phyloP scores from a whole-genome alignment of 1,284 basidiomycete species.

The Lignosus rhinocerotis region DNA sequence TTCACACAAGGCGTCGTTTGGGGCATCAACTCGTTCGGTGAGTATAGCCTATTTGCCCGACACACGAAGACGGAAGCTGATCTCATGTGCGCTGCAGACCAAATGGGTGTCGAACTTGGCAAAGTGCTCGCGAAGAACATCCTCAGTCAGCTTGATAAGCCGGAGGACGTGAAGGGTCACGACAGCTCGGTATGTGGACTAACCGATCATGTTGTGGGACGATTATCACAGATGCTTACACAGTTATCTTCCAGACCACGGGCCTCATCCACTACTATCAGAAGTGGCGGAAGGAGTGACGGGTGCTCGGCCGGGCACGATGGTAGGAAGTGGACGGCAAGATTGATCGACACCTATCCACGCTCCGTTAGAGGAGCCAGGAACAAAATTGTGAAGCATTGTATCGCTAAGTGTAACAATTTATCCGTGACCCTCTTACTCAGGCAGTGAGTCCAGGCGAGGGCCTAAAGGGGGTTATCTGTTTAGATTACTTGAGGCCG shows the following conservation, averaged over 20 bases:
- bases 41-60: slow-evolving; percentile 20
- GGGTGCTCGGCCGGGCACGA: neutral
- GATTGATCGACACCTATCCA: neutral
- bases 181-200: slow-evolving; percentile 81
- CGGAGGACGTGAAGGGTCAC: slow-evolving; percentile 78
- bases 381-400: slow-evolving; percentile 15
- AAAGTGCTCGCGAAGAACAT: slow-evolving; percentile 92
- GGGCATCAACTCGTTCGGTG: slow-evolving; percentile 98
- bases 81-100: slow-evolving; percentile 47
- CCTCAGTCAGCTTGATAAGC: too few species aligned
- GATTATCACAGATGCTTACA: slow-evolving; percentile 11
- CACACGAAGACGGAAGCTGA: neutral
- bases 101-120: slow-evolving; percentile 96
- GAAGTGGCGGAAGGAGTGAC: slow-evolving; percentile 76
- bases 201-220: slow-evolving; percentile 1
- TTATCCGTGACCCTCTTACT: slow-evolving; percentile 10
- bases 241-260: slow-evolving; percentile 62
- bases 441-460: slow-evolving; percentile 1
- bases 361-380: neutral
- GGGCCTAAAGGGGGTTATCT: neutral
- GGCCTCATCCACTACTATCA: slow-evolving; percentile 95
- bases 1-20: slow-evolving; percentile 96
- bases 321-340: neutral
- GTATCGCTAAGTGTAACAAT: slow-evolving; percentile 27
- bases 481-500: neutral